A percentile compares a stretch with the other conserved stretches of the same genome.
phyloP scores from a whole-genome alignment of 169 alveolate genomes.

The Theileria parva region DNA sequence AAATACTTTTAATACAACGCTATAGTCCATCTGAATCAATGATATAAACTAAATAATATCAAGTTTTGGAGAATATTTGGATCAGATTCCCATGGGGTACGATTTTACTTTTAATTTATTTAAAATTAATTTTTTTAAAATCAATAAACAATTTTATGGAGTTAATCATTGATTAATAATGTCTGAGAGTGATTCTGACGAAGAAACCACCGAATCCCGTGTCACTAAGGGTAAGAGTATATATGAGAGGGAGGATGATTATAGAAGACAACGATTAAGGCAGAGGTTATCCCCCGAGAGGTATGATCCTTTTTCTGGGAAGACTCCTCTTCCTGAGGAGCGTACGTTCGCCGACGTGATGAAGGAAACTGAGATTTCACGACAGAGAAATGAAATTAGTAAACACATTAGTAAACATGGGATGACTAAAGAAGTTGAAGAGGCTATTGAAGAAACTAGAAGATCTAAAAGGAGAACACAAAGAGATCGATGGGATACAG shows the following conservation, averaged over 20 bases:
- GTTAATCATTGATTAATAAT: background rate
- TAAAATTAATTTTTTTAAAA: too few species aligned
- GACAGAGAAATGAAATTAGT: constrained; percentile 28
- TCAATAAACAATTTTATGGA: background rate
- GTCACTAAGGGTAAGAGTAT: constrained; percentile 62
- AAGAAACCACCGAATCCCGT: background rate
- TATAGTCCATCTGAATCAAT: too few species aligned
- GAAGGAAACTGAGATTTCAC: constrained; percentile 60
- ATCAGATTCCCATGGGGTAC: background rate
- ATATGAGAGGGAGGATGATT: constrained; percentile 67
- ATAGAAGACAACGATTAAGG: constrained; percentile 63
- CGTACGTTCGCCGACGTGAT: constrained; percentile 70
- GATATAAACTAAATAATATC: too few species aligned
- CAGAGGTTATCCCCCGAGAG: constrained; percentile 81
- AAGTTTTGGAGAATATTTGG: background rate
- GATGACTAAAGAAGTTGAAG: constrained; percentile 11
- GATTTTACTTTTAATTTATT: background rate
- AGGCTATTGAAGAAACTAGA: background rate
- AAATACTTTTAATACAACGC: too few species aligned
- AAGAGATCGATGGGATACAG: constrained; percentile 12
- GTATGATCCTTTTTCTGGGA: constrained; percentile 80
- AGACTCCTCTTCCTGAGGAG: constrained; percentile 69
- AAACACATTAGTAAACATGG: constrained; percentile 24
- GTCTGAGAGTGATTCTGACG: background rate
- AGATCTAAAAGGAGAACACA: constrained; percentile 13